Percentiles rank a stretch among this genome's conserved stretches.
These are phyloP conservation scores for Malbranchea zuffiana DNA, from an alignment of 2,329 filamentous ascomycete species.

Conservation along the genomic window DNA sequence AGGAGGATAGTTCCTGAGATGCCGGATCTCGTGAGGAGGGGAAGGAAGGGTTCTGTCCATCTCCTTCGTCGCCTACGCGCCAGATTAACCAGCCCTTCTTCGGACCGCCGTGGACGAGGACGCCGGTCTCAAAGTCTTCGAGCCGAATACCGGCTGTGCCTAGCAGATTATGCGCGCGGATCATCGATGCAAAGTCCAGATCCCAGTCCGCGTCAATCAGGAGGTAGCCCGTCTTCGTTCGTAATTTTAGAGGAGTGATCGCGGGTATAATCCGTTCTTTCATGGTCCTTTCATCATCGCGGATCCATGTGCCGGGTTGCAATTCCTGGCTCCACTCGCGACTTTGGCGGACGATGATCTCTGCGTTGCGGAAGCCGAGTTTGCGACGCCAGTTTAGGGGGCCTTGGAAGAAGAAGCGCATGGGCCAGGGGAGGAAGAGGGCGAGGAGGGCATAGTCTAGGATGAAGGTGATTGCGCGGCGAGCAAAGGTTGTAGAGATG, in stretches of 20 bases:
- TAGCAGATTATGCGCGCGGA: constrained; percentile 58
- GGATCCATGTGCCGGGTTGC: constrained; percentile 18
- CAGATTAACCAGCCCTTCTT: constrained; percentile 60
- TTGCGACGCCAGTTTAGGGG: constrained; percentile 63
- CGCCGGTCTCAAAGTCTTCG: constrained; percentile 59
- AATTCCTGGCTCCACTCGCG: constrained; percentile 50
- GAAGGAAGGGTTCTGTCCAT: constrained; percentile 13
- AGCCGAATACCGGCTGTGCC: constrained; percentile 44
- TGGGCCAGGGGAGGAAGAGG: constrained; percentile 62
- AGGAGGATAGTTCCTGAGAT: constrained; percentile 34
- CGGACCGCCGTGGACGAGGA: constrained; percentile 54
- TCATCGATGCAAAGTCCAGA: constrained; percentile 74
- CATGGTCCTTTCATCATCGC: constrained; percentile 44
- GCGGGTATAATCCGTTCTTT: constrained; percentile 54
- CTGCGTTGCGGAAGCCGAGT: constrained; percentile 65
- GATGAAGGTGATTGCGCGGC: constrained; percentile 55
- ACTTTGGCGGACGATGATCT: constrained; percentile 72
- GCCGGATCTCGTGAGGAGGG: no score
- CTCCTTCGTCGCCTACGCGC: constrained; percentile 44
- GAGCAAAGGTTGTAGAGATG: constrained; percentile 46
- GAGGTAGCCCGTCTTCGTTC: constrained; percentile 80
- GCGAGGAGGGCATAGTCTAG: constrained; percentile 61
- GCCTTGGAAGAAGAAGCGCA: constrained; percentile 55
- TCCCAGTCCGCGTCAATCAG: constrained; percentile 80
- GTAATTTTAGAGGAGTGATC: constrained; percentile 54